These are phyloP conservation scores for Tetrapyrgos nigripes DNA, from an alignment of 1,284 basidiomycete species.

Conservation along the genomic window DNA sequence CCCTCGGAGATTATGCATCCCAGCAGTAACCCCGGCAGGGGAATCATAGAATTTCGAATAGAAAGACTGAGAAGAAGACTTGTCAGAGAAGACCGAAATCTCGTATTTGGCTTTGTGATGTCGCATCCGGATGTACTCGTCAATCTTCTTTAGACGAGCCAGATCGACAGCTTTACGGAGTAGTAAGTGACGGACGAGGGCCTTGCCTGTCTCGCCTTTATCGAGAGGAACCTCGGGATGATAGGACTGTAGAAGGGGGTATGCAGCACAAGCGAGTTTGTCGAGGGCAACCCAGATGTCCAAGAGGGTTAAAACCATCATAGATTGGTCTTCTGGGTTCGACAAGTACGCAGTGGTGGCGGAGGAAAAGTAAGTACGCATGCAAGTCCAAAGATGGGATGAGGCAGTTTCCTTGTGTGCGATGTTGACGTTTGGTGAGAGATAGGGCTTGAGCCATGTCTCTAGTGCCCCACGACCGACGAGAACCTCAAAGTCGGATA, in stretches of 20 bases:
- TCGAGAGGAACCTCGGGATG: conserved; percentile 49
- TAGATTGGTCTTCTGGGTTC: conserved; percentile 49
- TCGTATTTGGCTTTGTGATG: neutral
- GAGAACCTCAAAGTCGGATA: conserved; percentile 42
- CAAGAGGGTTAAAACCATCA: conserved; percentile 39
- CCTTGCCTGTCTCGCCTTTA: too few species aligned
- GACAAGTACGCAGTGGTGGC: too few species aligned
- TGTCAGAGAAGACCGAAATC: neutral
- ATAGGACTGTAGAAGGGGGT: conserved; percentile 45
- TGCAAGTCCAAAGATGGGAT: too few species aligned
- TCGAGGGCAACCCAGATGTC: conserved; percentile 38
- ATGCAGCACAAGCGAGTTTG: conserved; percentile 34
- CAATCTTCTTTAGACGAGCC: neutral
- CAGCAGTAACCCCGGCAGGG: too few species aligned
- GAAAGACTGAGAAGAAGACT: neutral
- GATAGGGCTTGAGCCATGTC: too few species aligned
- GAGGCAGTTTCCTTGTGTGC: too few species aligned
- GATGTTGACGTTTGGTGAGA: too few species aligned
- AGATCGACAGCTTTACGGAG: neutral
- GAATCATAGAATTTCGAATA: neutral
- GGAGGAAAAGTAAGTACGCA: too few species aligned
- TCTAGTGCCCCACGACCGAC: too few species aligned
- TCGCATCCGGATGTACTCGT: neutral
- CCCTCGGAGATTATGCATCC: neutral
- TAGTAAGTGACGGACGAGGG: neutral